Evolutionary conservation across 805 yeast genomes (phyloP).

Genomic region (Cyberlindnera nakhonratchasimensis): DNA sequence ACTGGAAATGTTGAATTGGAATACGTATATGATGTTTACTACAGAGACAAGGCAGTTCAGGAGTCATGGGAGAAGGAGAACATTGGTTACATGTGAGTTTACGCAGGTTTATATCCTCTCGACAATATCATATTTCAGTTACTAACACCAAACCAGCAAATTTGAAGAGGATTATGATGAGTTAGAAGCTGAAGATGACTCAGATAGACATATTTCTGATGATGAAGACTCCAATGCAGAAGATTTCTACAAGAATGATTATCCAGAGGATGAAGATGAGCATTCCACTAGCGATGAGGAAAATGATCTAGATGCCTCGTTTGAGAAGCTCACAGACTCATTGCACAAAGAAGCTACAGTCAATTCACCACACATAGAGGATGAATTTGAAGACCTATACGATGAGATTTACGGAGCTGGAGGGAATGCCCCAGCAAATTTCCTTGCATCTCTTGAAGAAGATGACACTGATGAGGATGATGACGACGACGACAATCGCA

Average conservation of each 20-base stretch:
- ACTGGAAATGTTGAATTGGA: constrained; percentile 40
- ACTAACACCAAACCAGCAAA: constrained; percentile 19
- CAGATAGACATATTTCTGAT: constrained; percentile 45
- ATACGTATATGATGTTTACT: constrained; percentile 89
- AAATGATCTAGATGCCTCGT: constrained; percentile 16
- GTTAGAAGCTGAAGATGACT: constrained; percentile 34
- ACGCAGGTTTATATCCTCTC: not conserved
- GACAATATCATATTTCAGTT: not conserved
- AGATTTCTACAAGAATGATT: constrained; percentile 86
- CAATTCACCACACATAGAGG: constrained; percentile 6
- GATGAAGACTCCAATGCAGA: constrained; percentile 91
- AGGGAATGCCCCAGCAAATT: constrained; percentile 37
- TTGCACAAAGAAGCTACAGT: constrained; percentile 14
- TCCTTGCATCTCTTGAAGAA: constrained; percentile 34
- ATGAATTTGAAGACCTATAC: constrained; percentile 35
- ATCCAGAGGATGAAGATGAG: constrained; percentile 91
- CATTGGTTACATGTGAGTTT: constrained; percentile 34
- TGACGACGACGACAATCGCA: constrained; percentile 50
- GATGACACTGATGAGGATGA: constrained; percentile 30
- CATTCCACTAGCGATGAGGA: constrained; percentile 23
- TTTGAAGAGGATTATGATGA: constrained; percentile 40
- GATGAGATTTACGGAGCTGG: constrained; percentile 83
- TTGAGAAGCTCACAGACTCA: constrained; percentile 19
- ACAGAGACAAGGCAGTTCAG: constrained; percentile 60
- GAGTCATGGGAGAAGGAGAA: constrained; percentile 37